Evolutionary conservation across 192 early-diverging fungal species (phyloP), one percentile per base, ranked within the genome.

Genomic region (Coemansia sp.): DNA sequence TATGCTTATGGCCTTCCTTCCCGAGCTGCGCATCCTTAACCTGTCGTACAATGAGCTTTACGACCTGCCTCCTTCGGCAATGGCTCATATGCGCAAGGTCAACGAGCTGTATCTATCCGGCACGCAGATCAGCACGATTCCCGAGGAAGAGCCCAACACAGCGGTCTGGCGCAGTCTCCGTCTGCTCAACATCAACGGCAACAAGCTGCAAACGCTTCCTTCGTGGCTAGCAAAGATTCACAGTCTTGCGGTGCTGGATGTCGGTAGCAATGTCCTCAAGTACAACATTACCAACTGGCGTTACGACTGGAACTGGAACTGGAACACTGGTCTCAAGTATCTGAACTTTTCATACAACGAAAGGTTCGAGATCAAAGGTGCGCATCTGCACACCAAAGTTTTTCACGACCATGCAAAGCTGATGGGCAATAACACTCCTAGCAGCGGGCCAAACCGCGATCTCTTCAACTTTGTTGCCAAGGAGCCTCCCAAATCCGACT

Each of bases 221-320:
- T 94, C 93, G 8, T 93, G 93, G 84, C 85, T 96, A n/a, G 91
- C 89, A 62, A 96, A 96, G 79, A 85, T 96, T 16, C 83, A 89
- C 60, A 84, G 87, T 25, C 80, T 96, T 36, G 63, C 85, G 4
- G 88, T 88, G n/a, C 76, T 96, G 14, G 94, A 96, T 75, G 89
- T 93, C 10, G 92, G 94, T 45, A 91, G 89, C 72, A 94, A 96
- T 61, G 84, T 87, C 31, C 82, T 96, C 51, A 93, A 93, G 81
- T 96, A 95, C 75, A 96, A 96, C 67, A 93, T 95, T 61, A 87
- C 91, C 42, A 96, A 96, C 74, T 96, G 93, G 93, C 92, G 90
- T 14, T 95, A 92, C 71, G 94, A 96, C 68, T 96, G 94, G 94
- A 96, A 96, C 69, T 96, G 94, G 92, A 95, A 93, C 70, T 94